Base-by-base conservation (phyloP, 2,329 filamentous ascomycete species). In the Leptoxyphium fumago region DNA sequence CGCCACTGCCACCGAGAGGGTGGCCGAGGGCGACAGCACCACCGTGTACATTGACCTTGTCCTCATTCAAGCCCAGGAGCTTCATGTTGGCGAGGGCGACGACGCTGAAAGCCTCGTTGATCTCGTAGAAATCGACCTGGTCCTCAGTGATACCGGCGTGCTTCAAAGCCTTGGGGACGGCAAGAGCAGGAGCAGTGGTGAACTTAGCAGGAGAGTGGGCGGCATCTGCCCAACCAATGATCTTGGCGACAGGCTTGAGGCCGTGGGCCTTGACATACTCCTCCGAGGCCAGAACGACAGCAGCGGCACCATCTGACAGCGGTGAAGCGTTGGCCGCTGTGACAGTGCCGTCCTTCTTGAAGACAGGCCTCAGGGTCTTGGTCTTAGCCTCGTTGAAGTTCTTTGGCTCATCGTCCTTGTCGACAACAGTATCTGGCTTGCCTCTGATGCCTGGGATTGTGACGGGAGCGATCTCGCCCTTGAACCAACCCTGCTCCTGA, bases 51-150 rank as follows among this genome's bases (percentile, higher is more conserved):
- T 98, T 98, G 62, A 98, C 88, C 69, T 87, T 93, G 47, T 88
- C 84, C 52, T 84, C 75, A 51, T 73, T 72, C 45, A 98, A 69
- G 49, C 73, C 74, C 36, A 98, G 78, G 44, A 96, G 66, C 77
- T 98, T 94, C 70, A 94, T 79, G 73, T 98, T 98, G 53, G 91
- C 88, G 43, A 98, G 75, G 34, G 91, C 86, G 50, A 98, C 91
- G 41, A 94, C 91, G 50, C 84, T 91, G 73, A 98, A 98, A 38
- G 91, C 91, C 73, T 98, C 91, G 73, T 98, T 98, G 74, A 98
- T 95, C 74, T 98, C 91, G 65, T 91, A 98, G 55, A 79, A 91
- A 59, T 96, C 89, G 46, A 98, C 74, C 47, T 84, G 74, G 50
- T 81, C 77, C 54, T 80, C 74, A 45, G 78, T 75, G 49, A 98